Conservation (phyloP, 306 rosid genomes). For the Morella rubra region DNA sequence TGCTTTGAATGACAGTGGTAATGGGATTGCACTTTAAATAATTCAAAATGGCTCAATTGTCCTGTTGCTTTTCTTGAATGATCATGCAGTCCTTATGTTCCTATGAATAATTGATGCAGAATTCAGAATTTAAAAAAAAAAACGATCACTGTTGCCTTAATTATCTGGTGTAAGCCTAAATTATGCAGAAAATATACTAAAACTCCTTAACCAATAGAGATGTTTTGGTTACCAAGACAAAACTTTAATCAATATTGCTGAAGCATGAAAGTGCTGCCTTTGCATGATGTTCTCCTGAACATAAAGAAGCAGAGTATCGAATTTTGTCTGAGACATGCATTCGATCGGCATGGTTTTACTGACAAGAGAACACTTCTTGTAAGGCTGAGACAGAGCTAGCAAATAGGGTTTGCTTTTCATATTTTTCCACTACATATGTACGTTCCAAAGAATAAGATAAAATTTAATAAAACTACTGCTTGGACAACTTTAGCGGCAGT, state of each 20-base stretch:
- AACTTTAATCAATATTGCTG: not conserved
- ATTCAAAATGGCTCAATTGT: conserved; percentile 54
- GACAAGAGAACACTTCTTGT: conserved; percentile 2
- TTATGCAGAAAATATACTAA: no score
- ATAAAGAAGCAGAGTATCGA: not conserved
- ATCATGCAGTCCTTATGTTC: conserved; percentile 19
- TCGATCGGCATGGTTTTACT: conserved; percentile 4
- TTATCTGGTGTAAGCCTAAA: conserved; percentile 2
- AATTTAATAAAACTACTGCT: not conserved
- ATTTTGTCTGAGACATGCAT: conserved; percentile 9
- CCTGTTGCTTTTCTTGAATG: conserved; percentile 35
- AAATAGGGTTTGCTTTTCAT: conserved; percentile 1
- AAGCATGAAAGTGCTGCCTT: not conserved
- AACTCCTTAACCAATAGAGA: not conserved
- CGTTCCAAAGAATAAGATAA: no score
- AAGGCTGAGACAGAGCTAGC: not conserved
- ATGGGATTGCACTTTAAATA: conserved; percentile 62
- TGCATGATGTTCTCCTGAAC: not conserved
- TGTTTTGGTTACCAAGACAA: conserved; percentile 1
- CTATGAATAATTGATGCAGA: conserved; percentile 7
- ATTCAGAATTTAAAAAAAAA: not conserved
- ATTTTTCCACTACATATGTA: not conserved
- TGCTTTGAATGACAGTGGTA: conserved; percentile 55
- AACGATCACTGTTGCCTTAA: conserved; percentile 26
- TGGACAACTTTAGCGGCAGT: conserved; percentile 28